Evolutionary conservation across 1,284 basidiomycete species (phyloP), one percentile per base, ranked within the genome.

Genomic region (Trametes versicolor): DNA sequence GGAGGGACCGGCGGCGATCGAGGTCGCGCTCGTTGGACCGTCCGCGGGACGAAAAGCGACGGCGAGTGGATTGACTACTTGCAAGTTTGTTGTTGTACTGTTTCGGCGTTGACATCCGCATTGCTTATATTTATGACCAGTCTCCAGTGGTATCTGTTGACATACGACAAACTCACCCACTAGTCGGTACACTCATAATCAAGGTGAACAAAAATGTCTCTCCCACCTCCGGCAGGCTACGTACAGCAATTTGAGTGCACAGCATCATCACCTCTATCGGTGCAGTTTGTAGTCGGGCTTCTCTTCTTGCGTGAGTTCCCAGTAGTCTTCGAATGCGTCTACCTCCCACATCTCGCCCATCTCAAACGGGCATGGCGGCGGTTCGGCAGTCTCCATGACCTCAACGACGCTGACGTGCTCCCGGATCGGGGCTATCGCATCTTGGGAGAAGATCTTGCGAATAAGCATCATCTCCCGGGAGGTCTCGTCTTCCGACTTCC

Each of bases 1-100:
- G 74, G 58, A 73, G 72, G 64, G 77, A 78, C 62, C 76, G 81
- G 63, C 75, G 79, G 55, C 81, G 78, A 45, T 85, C 85, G 27
- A 76, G 81, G 59, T 84, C 84, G 66, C 78, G 82, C 58, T 81
- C 79, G 15, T 68, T 70, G 27, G 75, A 77, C 10, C 52, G 65
- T 39, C 68, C 73, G 6, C 70, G 72, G 36, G 76, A 71, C 37
- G 76, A 73, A 43, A 80, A 82, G 71, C 76, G 79, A 59, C 73
- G 77, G 58, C 71, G 79, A 60, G 63, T 79, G 25, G 77, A 73
- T 37, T 72, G 67, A 66, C 3, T 12, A 13, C 13, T 29, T 52
- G 23, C 25, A 13, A 25, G 6, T 13, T 10, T 36, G 6, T 13
- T 48, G 45, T 37, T 58, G 34, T 49, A 29, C 17, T 49, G 48